These are phyloP conservation scores for Calendula officinalis DNA, from an alignment of 129 eudicot genomes.

Conservation along the genomic window DNA sequence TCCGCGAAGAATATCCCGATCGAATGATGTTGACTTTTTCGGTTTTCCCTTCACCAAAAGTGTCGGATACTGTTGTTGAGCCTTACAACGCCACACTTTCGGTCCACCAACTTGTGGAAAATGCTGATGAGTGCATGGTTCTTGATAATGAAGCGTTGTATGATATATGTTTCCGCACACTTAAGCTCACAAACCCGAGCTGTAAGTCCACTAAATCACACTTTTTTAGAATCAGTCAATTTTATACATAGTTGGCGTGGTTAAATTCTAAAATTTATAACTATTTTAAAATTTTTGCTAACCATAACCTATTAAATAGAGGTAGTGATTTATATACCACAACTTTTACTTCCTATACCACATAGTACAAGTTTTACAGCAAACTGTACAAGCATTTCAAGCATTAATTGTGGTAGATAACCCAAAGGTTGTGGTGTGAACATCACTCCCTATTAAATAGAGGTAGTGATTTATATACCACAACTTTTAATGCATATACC, in stretches of 20 bases:
- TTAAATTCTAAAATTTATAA: too few relatives aligned
- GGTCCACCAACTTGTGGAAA: slow-evolving; percentile 80
- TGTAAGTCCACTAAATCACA: slow-evolving; percentile 46
- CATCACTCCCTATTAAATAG: too few relatives aligned
- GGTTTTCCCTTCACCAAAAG: slow-evolving; percentile 83
- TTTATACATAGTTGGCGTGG: neutral
- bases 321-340: too few relatives aligned
- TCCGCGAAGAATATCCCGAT: slow-evolving; percentile 83
- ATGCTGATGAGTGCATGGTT: slow-evolving; percentile 91
- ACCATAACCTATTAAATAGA: too few relatives aligned
- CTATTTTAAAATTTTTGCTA: too few relatives aligned
- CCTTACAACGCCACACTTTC: slow-evolving; percentile 91
- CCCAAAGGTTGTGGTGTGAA: too few relatives aligned
- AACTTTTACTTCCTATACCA: too few relatives aligned
- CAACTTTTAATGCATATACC: too few relatives aligned
- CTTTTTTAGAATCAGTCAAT: neutral
- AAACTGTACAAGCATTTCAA: too few relatives aligned
- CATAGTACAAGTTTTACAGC: too few relatives aligned
- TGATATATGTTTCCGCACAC: slow-evolving; percentile 84
- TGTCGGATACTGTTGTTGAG: slow-evolving; percentile 86
- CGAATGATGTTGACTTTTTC: slow-evolving; percentile 88
- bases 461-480: too few relatives aligned
- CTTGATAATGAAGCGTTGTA: slow-evolving; percentile 80
- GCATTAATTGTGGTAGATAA: too few relatives aligned
- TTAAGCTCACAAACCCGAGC: slow-evolving; percentile 80